These are phyloP conservation scores for Thelonectria blattea DNA, from an alignment of 2,329 filamentous ascomycete species.

Conservation along the genomic window DNA sequence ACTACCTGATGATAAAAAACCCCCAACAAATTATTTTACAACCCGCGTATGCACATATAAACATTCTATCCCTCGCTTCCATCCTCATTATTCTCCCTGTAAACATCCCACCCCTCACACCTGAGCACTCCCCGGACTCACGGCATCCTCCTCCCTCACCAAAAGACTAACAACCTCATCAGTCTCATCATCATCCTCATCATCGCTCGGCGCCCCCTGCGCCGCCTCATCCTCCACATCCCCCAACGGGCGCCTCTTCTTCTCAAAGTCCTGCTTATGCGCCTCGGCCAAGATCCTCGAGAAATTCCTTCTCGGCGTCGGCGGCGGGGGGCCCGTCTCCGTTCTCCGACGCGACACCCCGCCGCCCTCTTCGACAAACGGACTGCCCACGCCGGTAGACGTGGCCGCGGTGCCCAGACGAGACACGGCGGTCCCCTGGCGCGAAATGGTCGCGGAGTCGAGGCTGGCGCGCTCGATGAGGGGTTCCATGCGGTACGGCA, in stretches of 20 bases:
- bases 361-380: slow-evolving; percentile 31
- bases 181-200: slow-evolving; percentile 43
- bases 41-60: not conserved
- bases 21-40: not conserved
- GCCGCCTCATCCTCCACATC: slow-evolving; percentile 33
- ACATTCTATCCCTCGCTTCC: no score
- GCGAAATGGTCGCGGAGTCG: slow-evolving; percentile 33
- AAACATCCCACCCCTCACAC: not conserved
- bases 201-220: slow-evolving; percentile 41
- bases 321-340: slow-evolving; percentile 30
- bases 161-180: slow-evolving; percentile 36
- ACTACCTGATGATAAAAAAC: not conserved
- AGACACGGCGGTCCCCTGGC: slow-evolving; percentile 12
- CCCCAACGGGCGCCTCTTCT: slow-evolving; percentile 61
- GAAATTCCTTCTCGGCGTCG: slow-evolving; percentile 42
- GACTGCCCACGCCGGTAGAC: slow-evolving; percentile 28
- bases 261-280: slow-evolving; percentile 91
- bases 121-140: not conserved
- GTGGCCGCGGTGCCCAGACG: not conserved
- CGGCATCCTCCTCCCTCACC: slow-evolving; percentile 36
- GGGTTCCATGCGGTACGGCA: slow-evolving; percentile 74
- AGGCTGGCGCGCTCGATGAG: slow-evolving; percentile 51
- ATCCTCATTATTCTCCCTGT: no score
- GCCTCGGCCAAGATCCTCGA: slow-evolving; percentile 77
- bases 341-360: slow-evolving; percentile 42